Base-by-base conservation (phyloP, 2,329 filamentous ascomycete genomes). In the Epichloe hybrida region DNA sequence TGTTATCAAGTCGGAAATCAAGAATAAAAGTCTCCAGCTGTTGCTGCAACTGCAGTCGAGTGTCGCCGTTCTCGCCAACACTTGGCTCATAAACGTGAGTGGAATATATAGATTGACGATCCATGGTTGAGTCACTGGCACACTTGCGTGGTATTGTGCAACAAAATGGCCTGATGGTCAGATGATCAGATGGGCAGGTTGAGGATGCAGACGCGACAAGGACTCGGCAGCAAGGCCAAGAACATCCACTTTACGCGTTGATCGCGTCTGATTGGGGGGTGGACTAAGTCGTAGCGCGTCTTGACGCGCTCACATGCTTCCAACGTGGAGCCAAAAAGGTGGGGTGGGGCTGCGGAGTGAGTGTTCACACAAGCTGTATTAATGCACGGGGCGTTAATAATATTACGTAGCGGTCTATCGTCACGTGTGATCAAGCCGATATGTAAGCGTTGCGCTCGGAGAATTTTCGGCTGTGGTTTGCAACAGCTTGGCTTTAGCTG, bases 1-100 rank as follows among this genome's bases (percentile, higher is more conserved):
- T 80, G 68, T 95, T 95, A 69, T 96, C 91, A 41, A 97, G 80
- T 63, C 91, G 83, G 65, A 96, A 98, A 59, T 91, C 87, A 52
- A 97, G 80, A 57, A 98, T 84, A 66, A 98, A 98, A 54, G 88
- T 84, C 62, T 93, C 83, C 54, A 98, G 79, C 63, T 88, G 83
- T 53, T 80, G 78, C 65, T 93, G 88, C 47, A 90, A 74, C 62
- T 88, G 80, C 27, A 80, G 74, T 52, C 84, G 77, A 52, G 79
- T 83, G 62, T 90, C 85, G 57, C 83, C 79, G 53, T 73, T 77
- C 40, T 81, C 78, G 59, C 81, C 79, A 55, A 77, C 77, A 57
- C 77, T 80, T 52, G 82, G 76, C 58, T 81, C 80, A 60, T 88
- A 88, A 55, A 96, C 83, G 62, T 84, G 90, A 59, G 91, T 75